Percentiles rank a stretch among this genome's conserved stretches.
These are phyloP conservation scores for Lactarius deliciosus DNA, from an alignment of 768 basidiomycete species.

Conservation along the genomic window DNA sequence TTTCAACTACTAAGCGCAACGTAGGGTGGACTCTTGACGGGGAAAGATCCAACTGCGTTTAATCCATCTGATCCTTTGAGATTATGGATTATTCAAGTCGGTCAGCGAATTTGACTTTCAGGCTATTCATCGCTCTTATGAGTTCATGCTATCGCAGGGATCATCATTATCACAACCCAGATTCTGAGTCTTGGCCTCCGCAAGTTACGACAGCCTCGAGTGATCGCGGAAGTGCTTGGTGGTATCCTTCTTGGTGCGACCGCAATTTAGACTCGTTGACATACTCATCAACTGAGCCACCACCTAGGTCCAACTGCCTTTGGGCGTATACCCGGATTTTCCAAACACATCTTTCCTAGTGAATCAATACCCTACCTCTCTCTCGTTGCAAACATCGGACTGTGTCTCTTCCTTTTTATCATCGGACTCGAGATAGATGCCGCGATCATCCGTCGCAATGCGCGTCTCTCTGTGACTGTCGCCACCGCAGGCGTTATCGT, in stretches of 20 bases:
- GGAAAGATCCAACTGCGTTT: slow-evolving; percentile 68
- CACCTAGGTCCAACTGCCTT: slow-evolving; percentile 50
- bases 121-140: neutral
- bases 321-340: slow-evolving; percentile 88
- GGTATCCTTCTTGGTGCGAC: slow-evolving; percentile 79
- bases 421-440: slow-evolving; percentile 91
- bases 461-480: slow-evolving; percentile 62
- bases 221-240: slow-evolving; percentile 81
- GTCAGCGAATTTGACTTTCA: slow-evolving; percentile 40
- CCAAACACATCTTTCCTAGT: slow-evolving; percentile 77
- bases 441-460: slow-evolving; percentile 74
- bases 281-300: neutral
- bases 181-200: slow-evolving; percentile 67
- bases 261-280: neutral
- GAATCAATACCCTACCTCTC: slow-evolving; percentile 73
- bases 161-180: slow-evolving; percentile 82
- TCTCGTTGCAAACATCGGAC: slow-evolving; percentile 86
- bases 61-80: slow-evolving; percentile 68
- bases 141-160: slow-evolving; percentile 43
- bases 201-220: slow-evolving; percentile 82
- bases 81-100: slow-evolving; percentile 77
- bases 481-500: slow-evolving; percentile 81
- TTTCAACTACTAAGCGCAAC: neutral
- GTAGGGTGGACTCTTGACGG: slow-evolving; percentile 74
- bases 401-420: slow-evolving; percentile 87